Conservation (phyloP, 768 basidiomycete genomes). For the Boletus rex-veris region DNA sequence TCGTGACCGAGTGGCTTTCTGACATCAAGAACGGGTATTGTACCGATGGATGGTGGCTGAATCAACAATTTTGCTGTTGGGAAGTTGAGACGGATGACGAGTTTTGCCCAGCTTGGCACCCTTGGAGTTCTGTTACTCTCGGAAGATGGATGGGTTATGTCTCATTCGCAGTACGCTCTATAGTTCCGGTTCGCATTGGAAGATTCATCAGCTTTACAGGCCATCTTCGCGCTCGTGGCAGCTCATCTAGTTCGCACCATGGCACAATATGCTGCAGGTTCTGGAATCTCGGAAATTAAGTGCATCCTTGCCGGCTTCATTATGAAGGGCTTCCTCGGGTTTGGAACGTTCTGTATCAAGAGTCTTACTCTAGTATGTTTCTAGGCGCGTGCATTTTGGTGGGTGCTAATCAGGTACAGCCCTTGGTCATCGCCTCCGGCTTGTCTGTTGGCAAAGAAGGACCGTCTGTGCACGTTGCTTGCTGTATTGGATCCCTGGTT, state of each 20-base stretch:
- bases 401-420: slow-evolving; percentile 47
- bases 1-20: slow-evolving; percentile 94
- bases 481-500: slow-evolving; percentile 88
- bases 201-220: slow-evolving; percentile 42
- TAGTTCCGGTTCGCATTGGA: background rate
- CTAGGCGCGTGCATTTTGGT: background rate
- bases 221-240: slow-evolving; percentile 77
- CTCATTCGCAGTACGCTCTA: slow-evolving; percentile 72
- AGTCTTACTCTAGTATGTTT: slow-evolving; percentile 81
- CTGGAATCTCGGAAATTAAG: slow-evolving; percentile 98
- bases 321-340: slow-evolving; percentile 92
- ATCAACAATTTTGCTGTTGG: slow-evolving; percentile 98
- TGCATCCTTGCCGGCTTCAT: slow-evolving; percentile 96
- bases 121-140: slow-evolving; percentile 73
- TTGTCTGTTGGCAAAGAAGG: slow-evolving; percentile 98
- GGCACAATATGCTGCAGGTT: slow-evolving; percentile 95
- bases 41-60: slow-evolving; percentile 96
- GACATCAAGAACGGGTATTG: slow-evolving; percentile 99
- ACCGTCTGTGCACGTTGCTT: slow-evolving; percentile 96
- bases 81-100: slow-evolving; percentile 84
- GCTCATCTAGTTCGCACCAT: slow-evolving; percentile 85
- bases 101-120: slow-evolving; percentile 87
- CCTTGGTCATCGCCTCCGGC: slow-evolving; percentile 94
- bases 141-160: slow-evolving; percentile 86
- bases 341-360: slow-evolving; percentile 90